Percentiles rank a stretch among this genome's conserved stretches.
Evolutionary conservation across 202 grass and related monocot genomes (phyloP).

Genomic region (Setaria italica): DNA sequence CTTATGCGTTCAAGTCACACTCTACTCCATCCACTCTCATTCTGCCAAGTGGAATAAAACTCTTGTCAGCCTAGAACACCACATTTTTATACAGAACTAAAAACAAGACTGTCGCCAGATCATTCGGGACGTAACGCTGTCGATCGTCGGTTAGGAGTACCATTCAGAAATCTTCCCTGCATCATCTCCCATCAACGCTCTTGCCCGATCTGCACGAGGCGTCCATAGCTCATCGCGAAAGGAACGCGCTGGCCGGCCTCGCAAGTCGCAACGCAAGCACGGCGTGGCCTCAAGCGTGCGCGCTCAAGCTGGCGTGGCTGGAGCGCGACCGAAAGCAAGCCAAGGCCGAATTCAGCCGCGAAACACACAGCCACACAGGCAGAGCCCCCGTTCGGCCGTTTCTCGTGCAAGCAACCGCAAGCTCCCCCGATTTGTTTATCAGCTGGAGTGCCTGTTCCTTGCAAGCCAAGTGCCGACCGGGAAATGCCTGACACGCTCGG

Average conservation of each 20-base stretch:
- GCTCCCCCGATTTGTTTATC: slow-evolving; percentile 33
- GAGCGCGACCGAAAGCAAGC: slow-evolving; percentile 39
- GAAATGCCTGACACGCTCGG: slow-evolving; percentile 39
- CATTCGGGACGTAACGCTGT: not conserved
- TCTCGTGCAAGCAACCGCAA: slow-evolving; percentile 49
- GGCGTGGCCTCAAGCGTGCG: not conserved
- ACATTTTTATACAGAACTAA: not conserved
- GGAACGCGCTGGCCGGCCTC: not conserved
- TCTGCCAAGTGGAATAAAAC: not conserved
- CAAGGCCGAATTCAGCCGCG: slow-evolving; percentile 24
- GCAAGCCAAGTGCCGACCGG: slow-evolving; percentile 61
- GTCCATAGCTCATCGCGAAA: not conserved
- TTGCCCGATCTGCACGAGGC: not conserved
- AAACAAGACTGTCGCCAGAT: not conserved
- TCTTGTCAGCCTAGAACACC: not conserved
- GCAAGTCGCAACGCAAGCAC: not conserved
- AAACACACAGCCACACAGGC: not conserved
- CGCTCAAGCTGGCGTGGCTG: not conserved
- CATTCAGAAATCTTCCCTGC: not conserved
- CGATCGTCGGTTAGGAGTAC: not conserved
- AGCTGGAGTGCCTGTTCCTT: slow-evolving; percentile 50
- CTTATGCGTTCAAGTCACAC: slow-evolving; percentile 1
- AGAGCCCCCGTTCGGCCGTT: not conserved
- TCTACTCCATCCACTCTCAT: not conserved
- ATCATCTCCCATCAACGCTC: not conserved